Evolutionary conservation across 495 filamentous ascomycete genomes (phyloP), one percentile per base, ranked within the genome.

Genomic region (Penicillium simplicissimum): DNA sequence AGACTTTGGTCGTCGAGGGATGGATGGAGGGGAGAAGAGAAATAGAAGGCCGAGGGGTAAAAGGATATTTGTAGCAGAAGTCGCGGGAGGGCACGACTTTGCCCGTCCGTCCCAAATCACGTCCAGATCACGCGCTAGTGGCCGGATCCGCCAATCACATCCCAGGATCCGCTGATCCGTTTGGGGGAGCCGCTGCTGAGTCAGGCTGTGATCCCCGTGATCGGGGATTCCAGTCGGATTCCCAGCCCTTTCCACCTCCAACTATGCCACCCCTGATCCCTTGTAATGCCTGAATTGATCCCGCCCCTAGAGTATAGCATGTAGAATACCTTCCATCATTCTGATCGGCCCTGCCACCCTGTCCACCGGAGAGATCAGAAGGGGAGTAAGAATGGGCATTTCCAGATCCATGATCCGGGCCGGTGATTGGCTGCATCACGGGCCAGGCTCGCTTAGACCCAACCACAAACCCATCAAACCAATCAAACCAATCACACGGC

Each of bases 21-120:
- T 71, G 68, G 72, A 64, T 72, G 81, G 79, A 74, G 75, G 75
- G 80, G 73, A 77, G 68, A 69, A 62, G 70, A 70, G 67, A 67
- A 53, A 36, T 61, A 55, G 38, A 54, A 57, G 57, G 45, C 47
- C 43, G 68, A 65, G 63, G 68, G 73, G 73, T 34, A 68, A 70
- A 69, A 62, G 63, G 73, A 75, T 81, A 81, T 82, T 82, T 82
- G 75, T 82, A 79, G 72, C 51, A 70, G 67, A 61, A 59, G 53
- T 54, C 21, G 60, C 58, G 17, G 51, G 31, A 11, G 51, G 51
- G 51, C 31, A 19, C 23, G n/a, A n/a, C n/a, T n/a, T n/a, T n/a
- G n/a, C n/a, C n/a, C n/a, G 31, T 35, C 28, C n/a, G 51, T 53
- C 51, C 28, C 19, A 42, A 55, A 55, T 55, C 53, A 55, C 51